Conservation (phyloP, 202 grass and related monocot genomes). For the Zizania palustris region DNA sequence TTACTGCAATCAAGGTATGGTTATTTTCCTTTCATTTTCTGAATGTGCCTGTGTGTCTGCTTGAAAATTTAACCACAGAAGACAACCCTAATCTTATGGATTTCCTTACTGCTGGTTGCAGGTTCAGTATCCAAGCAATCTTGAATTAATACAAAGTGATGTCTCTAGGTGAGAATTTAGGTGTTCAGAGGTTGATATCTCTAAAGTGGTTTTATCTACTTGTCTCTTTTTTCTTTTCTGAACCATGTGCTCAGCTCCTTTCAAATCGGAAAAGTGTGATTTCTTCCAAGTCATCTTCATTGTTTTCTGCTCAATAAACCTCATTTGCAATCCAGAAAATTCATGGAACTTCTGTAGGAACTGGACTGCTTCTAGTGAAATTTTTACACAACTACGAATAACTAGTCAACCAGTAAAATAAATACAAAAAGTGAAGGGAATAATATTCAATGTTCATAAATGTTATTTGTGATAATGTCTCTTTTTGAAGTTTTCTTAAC, state of each 20-base stretch:
- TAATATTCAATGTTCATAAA: not conserved
- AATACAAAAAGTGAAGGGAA: not conserved
- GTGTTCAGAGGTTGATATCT: conserved; percentile 26
- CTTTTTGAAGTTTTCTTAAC: not conserved
- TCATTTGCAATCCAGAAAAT: not conserved
- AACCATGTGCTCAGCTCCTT: not conserved
- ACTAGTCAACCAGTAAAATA: no score
- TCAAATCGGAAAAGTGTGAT: not conserved
- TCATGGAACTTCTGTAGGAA: conserved; percentile 13
- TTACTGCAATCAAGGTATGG: conserved; percentile 83
- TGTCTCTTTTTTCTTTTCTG: not conserved
- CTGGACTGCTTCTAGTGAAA: conserved; percentile 26
- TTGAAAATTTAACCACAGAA: conserved; percentile 28
- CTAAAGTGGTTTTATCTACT: conserved; percentile 15
- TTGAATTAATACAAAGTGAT: conserved; percentile 72
- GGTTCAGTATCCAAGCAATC: conserved; percentile 94
- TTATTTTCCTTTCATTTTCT: conserved; percentile 36
- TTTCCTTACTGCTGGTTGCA: conserved; percentile 54
- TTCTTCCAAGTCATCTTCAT: not conserved
- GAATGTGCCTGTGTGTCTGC: conserved; percentile 21
- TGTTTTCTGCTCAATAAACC: not conserved
- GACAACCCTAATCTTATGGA: conserved; percentile 24
- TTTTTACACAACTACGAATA: not conserved
- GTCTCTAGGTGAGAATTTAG: conserved; percentile 61
- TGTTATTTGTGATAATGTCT: not conserved